Evolutionary conservation across 2,329 filamentous ascomycete species (phyloP), one percentile per base, ranked within the genome.

Genomic region (Cladosporium velox): DNA sequence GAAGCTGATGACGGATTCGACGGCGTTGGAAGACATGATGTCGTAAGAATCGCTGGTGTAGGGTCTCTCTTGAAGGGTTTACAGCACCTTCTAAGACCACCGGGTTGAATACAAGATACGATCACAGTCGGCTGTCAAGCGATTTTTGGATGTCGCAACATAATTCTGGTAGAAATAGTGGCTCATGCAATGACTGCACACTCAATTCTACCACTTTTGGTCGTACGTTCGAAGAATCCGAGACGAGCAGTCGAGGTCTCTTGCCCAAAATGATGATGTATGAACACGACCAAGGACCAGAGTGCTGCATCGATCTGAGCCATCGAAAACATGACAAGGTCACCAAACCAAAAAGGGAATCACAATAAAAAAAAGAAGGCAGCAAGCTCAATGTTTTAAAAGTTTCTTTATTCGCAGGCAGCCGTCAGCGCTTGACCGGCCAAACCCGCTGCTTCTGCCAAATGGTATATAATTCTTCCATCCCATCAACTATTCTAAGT

Each of bases 1-100:
- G 28, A 67, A 69, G 44, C 63, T 66, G 34, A 18, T 70, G 54
- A 65, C 64, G 49, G 35, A 44, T 32, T 41, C 57, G n/a, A 26
- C 65, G 7, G 54, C 30, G 28, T 28, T 71, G 7, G 34, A 65
- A 51, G 54, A 65, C 28, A 55, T 55, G 14, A 60, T 70, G 41
- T 21, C 24, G 11, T 41, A 15, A 44, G 5, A 26, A 1, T n/a
- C 2, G 11, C 55, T 24, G 12, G 14, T 26, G 14, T 26, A 32
- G 55, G 14, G 12, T 38, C 4, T 41, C 24, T 8, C n/a, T 15
- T 34, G 15, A 26, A 15, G 30, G 55, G n/a, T 34, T 18, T 1
- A 58, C 55, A 41, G n/a, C 4, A 38, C n/a, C 18, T 55, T 34
- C 7, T 30, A 24, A 4, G 18, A 34, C 12, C n/a, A 32, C 15